Evolutionary conservation across 345 rosid genomes (phyloP).

Genomic region (Populus davidiana): DNA sequence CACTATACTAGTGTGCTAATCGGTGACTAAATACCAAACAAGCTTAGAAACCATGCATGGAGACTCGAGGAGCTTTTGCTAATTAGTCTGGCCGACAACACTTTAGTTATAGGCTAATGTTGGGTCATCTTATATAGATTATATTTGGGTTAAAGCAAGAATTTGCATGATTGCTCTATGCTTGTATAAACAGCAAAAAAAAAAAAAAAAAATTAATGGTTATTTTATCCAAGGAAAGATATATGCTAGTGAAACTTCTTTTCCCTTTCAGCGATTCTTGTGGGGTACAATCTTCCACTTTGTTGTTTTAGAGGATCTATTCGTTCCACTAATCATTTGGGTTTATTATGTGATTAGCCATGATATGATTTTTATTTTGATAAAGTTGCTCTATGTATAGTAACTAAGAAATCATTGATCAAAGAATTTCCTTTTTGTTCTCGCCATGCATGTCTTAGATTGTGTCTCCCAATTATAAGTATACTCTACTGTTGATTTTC

Average conservation of each 20-base stretch:
- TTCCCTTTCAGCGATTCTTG: neutral
- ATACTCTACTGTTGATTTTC: neutral
- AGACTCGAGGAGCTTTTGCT: conserved; percentile 6
- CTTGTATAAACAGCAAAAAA: neutral
- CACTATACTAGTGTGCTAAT: neutral
- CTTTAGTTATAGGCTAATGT: neutral
- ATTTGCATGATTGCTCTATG: conserved; percentile 7
- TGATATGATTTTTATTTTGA: neutral
- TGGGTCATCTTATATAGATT: conserved; percentile 19
- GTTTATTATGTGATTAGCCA: neutral
- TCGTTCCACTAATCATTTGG: neutral
- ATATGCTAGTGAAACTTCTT: conserved; percentile 10
- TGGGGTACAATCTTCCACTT: neutral
- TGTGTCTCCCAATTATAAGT: neutral
- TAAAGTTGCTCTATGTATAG: neutral
- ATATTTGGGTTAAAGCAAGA: conserved; percentile 20
- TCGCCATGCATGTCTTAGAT: neutral
- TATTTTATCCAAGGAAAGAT: neutral
- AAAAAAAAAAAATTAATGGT: neutral
- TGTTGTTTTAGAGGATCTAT: neutral
- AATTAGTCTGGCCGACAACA: conserved; percentile 34
- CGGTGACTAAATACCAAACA: neutral
- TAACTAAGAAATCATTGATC: neutral
- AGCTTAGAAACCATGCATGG: neutral
- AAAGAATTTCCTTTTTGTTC: neutral